Evolutionary conservation across 495 filamentous ascomycete genomes (phyloP), one percentile per base, ranked within the genome.

Genomic region (Hypoxylon fragiforme): DNA sequence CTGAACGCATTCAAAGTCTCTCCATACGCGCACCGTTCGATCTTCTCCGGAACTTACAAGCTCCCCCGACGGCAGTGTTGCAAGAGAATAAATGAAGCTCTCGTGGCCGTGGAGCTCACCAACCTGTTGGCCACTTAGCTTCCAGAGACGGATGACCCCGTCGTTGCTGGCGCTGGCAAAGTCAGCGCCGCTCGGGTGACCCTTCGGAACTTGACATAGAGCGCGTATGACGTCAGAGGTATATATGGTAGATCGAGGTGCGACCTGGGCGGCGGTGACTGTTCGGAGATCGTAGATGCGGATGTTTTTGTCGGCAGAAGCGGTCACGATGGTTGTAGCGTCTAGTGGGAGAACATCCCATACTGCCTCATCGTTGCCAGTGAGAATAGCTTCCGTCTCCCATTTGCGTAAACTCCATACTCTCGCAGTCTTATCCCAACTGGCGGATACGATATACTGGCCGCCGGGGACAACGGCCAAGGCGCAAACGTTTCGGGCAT

Each of bases 11-110:
- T 91, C 76, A 13, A 70, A 81, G 30, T 84, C 85, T 54, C 81
- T 83, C 95, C 95, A 99, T 63, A 99, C 77, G 41, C 90, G 78
- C 13, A 92, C 81, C 7, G 95, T 96, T 38, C 95, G 84, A 71
- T 99, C 95, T 69, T 99, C 95, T 7, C 90, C 89, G 2, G 90
- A 85, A 68, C 92, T 97, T 35, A 92, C 88, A 13, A 99, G 73
- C 60, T 96, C 92, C 4, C 92, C 92, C 0, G 85, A 85, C 1
- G 94, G 89, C 11, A 92, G 71, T 16, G 77, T 71, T 19, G 85
- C 83, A 9, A 99, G 75, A 15, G 89, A 89, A 70, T 99, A 99
- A 49, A 99, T 92, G 70, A 95, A 99, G 64, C 84, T 94, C 48
- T 96, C 92, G 63, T 98, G 95, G 2, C 92, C 94, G 50, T 84